phyloP scores from a whole-genome alignment of 371 early-diverging fungal genomes.

The Funneliformis caledonium region DNA sequence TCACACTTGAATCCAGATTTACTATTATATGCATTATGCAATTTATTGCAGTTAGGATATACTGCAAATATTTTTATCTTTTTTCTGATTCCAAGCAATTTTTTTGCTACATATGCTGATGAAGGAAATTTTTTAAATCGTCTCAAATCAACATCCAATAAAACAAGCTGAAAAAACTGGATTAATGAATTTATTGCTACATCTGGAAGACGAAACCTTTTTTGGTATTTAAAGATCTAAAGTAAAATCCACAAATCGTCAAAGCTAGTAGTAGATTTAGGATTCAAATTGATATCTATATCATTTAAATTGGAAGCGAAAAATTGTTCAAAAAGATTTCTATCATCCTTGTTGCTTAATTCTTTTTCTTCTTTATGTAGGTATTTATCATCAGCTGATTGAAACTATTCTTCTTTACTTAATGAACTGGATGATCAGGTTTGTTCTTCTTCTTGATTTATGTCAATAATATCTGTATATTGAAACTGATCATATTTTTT shows the following conservation, averaged over 20 bases:
- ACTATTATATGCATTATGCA: not conserved
- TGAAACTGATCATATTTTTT: too few species aligned
- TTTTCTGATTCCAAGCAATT: not conserved
- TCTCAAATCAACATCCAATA: not conserved
- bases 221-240: not conserved
- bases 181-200: not conserved
- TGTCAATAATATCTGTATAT: too few species aligned
- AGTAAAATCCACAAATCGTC: not conserved
- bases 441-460: too few species aligned
- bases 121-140: not conserved
- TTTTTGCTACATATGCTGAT: not conserved
- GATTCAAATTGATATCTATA: too few species aligned
- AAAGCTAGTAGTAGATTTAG: too few species aligned
- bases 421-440: too few species aligned
- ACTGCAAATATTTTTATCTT: not conserved
- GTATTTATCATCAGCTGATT: too few species aligned
- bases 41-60: not conserved
- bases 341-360: too few species aligned
- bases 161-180: not conserved
- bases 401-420: too few species aligned
- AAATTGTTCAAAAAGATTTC: too few species aligned
- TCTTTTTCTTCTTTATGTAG: too few species aligned
- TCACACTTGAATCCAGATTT: not conserved
- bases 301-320: too few species aligned
- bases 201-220: not conserved